Evolutionary conservation across 257 asterid genomes (phyloP), one percentile per base, ranked within the genome.

Genomic region (Solanum chaucha): DNA sequence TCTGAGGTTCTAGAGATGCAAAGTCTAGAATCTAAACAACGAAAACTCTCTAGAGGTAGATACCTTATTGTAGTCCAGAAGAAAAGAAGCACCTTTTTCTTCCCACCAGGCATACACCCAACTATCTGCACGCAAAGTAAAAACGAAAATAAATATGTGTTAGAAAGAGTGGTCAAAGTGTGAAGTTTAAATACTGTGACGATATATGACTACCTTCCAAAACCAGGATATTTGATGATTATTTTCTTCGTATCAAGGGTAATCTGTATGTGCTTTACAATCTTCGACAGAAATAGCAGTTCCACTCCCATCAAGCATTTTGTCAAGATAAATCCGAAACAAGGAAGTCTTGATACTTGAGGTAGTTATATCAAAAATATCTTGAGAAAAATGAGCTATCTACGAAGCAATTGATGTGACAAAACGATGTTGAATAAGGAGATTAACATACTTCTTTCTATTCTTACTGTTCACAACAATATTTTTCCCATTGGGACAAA

Each of bases 31-130:
- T 92, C 55, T 44, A 46, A 44, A 46, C 2, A 46, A 0, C 1
- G 0, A 46, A 46, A 46, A 46, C 5, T 4, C 6, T 12, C 17
- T 46, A 1, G 6, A 46, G 17, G 6, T 46, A 46, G 2, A 46
- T 46, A 46, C 84, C 92, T 97, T 81, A 95, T 91, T 8, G 17
- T 95, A 46, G 98, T 95, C 98, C 98, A 93, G 88, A 97, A 97
- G 93, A 93, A 95, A 78, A 97, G 96, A 87, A 97, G 94, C 88
- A 90, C 89, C 87, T 90, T 94, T 89, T 88, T 30, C 32, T 30
- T 30, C 6, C 5, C 2, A 12, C 5, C 5, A 12, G 55, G 88
- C 98, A 95, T 97, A 38, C 68, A 32, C 74, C 74, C 95, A 8
- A 97, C 96, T 73, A 89, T 88, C 98, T 96, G 92, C 44, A 88